Evolutionary conservation across 2,329 filamentous ascomycete species (phyloP), one percentile per base, ranked within the genome.

Genomic region (Rosellinia necatrix): DNA sequence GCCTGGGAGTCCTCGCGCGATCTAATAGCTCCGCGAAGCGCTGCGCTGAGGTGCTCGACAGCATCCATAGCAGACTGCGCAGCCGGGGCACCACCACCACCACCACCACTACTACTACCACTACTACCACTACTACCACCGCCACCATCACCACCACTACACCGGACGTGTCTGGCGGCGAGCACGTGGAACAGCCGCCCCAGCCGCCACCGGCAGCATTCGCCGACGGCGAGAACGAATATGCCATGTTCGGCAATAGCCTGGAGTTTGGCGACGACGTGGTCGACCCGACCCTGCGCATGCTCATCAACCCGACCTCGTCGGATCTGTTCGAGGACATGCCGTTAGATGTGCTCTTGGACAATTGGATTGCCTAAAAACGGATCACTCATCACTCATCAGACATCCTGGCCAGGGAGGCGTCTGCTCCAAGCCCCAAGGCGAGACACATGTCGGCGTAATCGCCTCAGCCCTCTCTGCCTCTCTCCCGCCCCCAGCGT

Each of bases 321-420:
- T 53, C 35, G n/a, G 41, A 53, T 40, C n/a, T 32, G 6, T 53
- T 53, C 13, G 42, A 48, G 21, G 35, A 53, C 9, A 53, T 53
- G 43, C 34, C 51, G 6, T 34, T 53, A 22, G 44, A 48, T 41
- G 25, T 42, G 35, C 34, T 53, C n/a, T 17, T 53, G 17, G 51
- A 53, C 25, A 48, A 41, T 12, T 48, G 42, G 51, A 47, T 42
- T 13, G 21, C 46, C 22, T 55, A 48, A 34, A 32, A 22, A 29
- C 30, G 30, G 4, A 32, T 32, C 30, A 13, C 30, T 12, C 30
- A 12, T 32, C 30, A 5, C 30, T 12, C 3, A 32, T n/a, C n/a
- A n/a, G n/a, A n/a, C n/a, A n/a, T n/a, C n/a, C n/a, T n/a, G n/a
- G n/a, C n/a, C n/a, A n/a, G n/a, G n/a, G n/a, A n/a, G n/a, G n/a